Evolutionary conservation across 805 yeast species (phyloP), one percentile per base, ranked within the genome.

Genomic region (Schwanniomyces polymorphus): DNA sequence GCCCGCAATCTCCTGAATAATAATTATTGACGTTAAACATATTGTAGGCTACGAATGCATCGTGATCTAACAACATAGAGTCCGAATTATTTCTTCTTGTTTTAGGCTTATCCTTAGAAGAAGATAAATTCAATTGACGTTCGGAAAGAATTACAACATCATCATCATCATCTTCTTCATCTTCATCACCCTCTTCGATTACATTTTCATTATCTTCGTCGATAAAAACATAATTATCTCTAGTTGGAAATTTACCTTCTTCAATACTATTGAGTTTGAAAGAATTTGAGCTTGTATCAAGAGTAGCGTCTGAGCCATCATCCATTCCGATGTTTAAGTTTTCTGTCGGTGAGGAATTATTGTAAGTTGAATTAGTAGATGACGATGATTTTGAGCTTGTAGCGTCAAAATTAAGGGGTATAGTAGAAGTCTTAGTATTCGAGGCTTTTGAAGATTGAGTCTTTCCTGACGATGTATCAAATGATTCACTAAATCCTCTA

Each of bases 401-500:
- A 29, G 37, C 43, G 16, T 51, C 51, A 35, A 45, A 48, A 35
- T 41, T 46, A 18, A 48, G 35, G 17, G 53, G 49, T 16, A 42
- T 50, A 37, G 52, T 51, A 11, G 52, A 41, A 14, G 43, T 42
- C 25, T 43, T 37, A 10, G 39, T 44, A 16, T 40, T 44, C n/a
- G 44, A 40, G 21, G 42, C 45, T 27, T 42, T 45, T 14, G 44
- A 34, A 9, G 28, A 2, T 17, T 25, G 39, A 6, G 42, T 39
- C 7, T 38, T 43, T 10, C 42, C 46, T 11, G 48, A 31, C 9
- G 48, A 41, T 27, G 52, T 46, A 23, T 61, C 70, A 47, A 70
- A 68, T n/a, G 68, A 59, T 43, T 68, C 76, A 49, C 76, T 68
- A 48, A 73, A 70, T 23, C 76, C 76, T 53, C 78, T 64, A 18